Evolutionary conservation across 164 flowering plant genomes (phyloP).

Genomic region (Stephania cephalantha): DNA sequence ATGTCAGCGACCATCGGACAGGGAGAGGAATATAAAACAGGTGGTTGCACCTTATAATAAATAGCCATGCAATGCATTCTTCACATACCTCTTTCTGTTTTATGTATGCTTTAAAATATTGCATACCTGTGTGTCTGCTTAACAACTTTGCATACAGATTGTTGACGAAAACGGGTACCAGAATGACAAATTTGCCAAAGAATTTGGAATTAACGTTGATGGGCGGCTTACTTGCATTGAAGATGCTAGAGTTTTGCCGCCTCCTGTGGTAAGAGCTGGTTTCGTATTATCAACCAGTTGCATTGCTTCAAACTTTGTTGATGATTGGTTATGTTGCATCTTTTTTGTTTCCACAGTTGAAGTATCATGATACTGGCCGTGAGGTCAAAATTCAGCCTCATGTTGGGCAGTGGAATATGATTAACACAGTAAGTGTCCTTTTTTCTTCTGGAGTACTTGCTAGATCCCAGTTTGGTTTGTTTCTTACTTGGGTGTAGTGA

Average conservation of each 20-base stretch:
- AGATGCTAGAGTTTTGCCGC: slow-evolving; percentile 62
- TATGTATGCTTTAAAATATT: neutral
- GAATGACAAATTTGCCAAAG: slow-evolving; percentile 26
- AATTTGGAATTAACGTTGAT: slow-evolving; percentile 59
- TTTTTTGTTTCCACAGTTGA: slow-evolving; percentile 37
- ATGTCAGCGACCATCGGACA: slow-evolving; percentile 48
- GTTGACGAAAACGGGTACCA: slow-evolving; percentile 26
- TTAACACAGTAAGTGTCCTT: slow-evolving; percentile 43
- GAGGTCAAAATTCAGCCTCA: slow-evolving; percentile 44
- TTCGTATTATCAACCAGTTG: neutral
- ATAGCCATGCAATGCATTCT: neutral
- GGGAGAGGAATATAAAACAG: slow-evolving; percentile 32
- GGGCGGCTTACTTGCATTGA: slow-evolving; percentile 30
- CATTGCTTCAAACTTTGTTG: neutral
- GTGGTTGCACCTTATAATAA: slow-evolving; percentile 20
- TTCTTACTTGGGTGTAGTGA: neutral
- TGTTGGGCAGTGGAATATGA: slow-evolving; percentile 96
- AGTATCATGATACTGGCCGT: slow-evolving; percentile 54
- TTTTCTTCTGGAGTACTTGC: neutral
- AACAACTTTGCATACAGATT: slow-evolving; percentile 29
- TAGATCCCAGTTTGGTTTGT: neutral
- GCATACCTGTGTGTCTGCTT: neutral
- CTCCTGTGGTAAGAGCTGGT: slow-evolving; percentile 54
- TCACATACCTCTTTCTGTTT: neutral
- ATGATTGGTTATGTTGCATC: neutral